Evolutionary conservation across 78 protist species (phyloP), one percentile per base, ranked within the genome.

Genomic region (Tieghemostelium lacteum): DNA sequence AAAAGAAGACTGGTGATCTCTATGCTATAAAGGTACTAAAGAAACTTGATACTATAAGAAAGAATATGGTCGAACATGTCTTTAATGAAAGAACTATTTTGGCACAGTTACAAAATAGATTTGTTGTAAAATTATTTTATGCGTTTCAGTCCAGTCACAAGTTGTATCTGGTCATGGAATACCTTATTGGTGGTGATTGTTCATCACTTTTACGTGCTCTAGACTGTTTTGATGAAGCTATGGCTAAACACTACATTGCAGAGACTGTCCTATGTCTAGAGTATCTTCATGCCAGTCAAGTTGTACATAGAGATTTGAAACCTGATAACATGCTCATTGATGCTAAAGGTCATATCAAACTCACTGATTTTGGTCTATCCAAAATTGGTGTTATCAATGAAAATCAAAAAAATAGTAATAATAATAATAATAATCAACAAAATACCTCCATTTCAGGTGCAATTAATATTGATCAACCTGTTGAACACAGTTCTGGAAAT

Each of bases 351-450:
- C 99, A 97, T 73, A 58, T 98, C 60, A 96, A 96, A 70, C 92
- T 98, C 36, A 97, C 97, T 2, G 99, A 98, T 87, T 98, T 98
- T 70, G 99, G 99, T 20, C 85, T 97, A 34, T 93, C 97, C 0
- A 73, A 39, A n/a, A 52, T 96, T 65, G 94, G 93, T 75, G 36
- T 95, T 1, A 20, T 80, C 1, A 88, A 67, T 37, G 80, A 69
- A 36, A 54, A 57, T 2, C 55, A 60, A 37, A 37, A 10, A 45
- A 14, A 6, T 14, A 10, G 10, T 34, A 36, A 20, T 52, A 37
- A 1, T 60, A 52, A 37, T 60, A 57, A 8, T 26, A 39, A n/a
- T 71, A 26, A 6, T 58, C 77, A 1, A 61, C 73, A 26, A 58
- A 71, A 22, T 73, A 10, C 63, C 1, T 37, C 71, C 61, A 45